These are phyloP conservation scores for Phylloporus sp. DNA, from an alignment of 1,284 basidiomycete species.

Conservation along the genomic window DNA sequence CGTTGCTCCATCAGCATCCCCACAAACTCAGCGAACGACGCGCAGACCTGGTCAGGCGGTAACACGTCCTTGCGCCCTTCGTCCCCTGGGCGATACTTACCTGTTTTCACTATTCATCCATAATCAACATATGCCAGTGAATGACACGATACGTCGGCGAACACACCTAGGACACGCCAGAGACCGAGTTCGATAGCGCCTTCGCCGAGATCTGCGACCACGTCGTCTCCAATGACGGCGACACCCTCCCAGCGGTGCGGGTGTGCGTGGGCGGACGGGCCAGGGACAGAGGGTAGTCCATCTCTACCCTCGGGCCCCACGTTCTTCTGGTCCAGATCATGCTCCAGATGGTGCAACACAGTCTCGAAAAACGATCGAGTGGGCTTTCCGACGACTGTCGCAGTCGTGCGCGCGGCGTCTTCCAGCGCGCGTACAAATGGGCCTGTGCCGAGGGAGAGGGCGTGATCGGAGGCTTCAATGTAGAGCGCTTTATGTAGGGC, in stretches of 20 bases:
- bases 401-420: conserved; percentile 50
- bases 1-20: conserved; percentile 41
- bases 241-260: conserved; percentile 39
- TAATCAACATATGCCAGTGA: neutral
- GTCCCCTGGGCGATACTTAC: conserved; percentile 65
- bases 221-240: conserved; percentile 71
- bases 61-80: conserved; percentile 44
- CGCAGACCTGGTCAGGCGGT: conserved; percentile 56
- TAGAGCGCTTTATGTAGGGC: conserved; percentile 63
- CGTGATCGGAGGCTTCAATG: conserved; percentile 47
- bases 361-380: conserved; percentile 60
- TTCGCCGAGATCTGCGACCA: conserved; percentile 64
- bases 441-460: conserved; percentile 68
- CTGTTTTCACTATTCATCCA: conserved; percentile 53
- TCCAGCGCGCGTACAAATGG: conserved; percentile 72
- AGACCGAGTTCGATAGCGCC: conserved; percentile 65
- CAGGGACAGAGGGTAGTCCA: neutral
- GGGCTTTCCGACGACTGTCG: conserved; percentile 70
- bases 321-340: neutral
- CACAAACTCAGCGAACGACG: conserved; percentile 59
- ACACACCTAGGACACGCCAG: conserved; percentile 61
- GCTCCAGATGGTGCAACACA: conserved; percentile 52
- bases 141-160: neutral
- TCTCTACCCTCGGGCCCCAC: neutral
- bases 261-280: neutral